Base-by-base conservation (phyloP, 805 yeast species). In the Zygotorulaspora danielsina region DNA sequence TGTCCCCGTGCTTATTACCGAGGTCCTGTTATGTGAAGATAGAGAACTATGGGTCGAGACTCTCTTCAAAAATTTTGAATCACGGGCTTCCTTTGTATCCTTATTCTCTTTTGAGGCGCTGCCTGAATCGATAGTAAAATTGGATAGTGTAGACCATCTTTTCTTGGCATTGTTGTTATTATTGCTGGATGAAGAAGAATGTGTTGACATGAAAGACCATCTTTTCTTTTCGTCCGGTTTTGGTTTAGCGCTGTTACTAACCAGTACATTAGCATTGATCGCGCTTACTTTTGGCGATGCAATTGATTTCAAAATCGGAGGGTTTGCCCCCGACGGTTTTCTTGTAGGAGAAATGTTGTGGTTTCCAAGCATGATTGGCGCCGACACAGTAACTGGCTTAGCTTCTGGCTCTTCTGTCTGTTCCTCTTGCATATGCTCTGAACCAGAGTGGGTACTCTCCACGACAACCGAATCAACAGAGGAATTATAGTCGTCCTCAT, bases 91-190 rank as follows among this genome's bases (percentile, higher is more conserved):
- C 34, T 41, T 44, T n/a, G 18, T 6, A 2, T 44, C 47, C 39
- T 44, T 44, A 13, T 35, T 27, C 11, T 45, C 49, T 25, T 38
- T 36, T 4, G 35, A 35, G 5, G 30, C 22, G 15, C 19, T 36
- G 12, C 38, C 45, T n/a, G 34, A 34, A 12, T 54, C 59, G 22
- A 38, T 31, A 6, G 53, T 53, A 21, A 50, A 49, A 2, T 49
- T 41, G 3, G 64, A 59, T 10, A 58, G 34, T 8, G 55, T 46
- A 1, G 63, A 58, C 61, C 61, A 56, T 41, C 65, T 47, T 34
- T 59, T 59, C 49, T 55, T 59, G 11, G 48, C 45, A 12, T 27
- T 27, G 7, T 10, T 10, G 24, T 21, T 21, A 18, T 27, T 27
- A n/a, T 38, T 43, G 20, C 39, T 30, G 7, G 50, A 46, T 1